Evolutionary conservation across 176 grass and related monocot genomes (phyloP).

Genomic region (Luzula sylvatica): DNA sequence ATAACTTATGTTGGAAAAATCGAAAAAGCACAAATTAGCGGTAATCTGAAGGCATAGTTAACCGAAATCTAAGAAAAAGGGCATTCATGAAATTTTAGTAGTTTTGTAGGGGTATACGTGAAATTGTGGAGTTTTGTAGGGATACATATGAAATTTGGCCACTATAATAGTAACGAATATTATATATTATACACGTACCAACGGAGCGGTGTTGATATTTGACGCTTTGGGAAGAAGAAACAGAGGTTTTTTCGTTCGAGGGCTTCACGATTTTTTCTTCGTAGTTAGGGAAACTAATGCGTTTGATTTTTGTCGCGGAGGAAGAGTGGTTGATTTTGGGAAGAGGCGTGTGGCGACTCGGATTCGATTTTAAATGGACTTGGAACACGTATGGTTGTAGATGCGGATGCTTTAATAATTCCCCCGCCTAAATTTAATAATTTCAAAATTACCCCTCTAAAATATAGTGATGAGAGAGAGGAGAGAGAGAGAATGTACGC

Average conservation of each 20-base stretch:
- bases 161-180: too few relatives aligned
- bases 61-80: too few relatives aligned
- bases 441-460: conserved; percentile 1
- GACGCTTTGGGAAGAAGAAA: conserved; percentile 52
- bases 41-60: too few relatives aligned
- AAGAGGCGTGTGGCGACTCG: conserved; percentile 33
- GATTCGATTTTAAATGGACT: conserved; percentile 83
- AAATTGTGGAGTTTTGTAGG: too few relatives aligned
- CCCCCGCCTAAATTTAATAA: conserved; percentile 51
- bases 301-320: conserved; percentile 52
- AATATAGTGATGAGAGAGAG: not conserved
- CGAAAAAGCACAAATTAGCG: too few relatives aligned
- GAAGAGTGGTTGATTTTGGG: conserved; percentile 26
- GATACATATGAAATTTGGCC: too few relatives aligned
- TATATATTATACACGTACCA: too few relatives aligned
- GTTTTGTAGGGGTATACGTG: too few relatives aligned
- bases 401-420: conserved; percentile 74
- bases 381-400: conserved; percentile 85
- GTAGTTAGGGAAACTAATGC: conserved; percentile 53
- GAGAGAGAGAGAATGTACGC: conserved; percentile 34
- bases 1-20: too few relatives aligned
- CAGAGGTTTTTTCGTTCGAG: conserved; percentile 37
- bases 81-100: too few relatives aligned
- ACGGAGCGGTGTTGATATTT: conserved; percentile 32
- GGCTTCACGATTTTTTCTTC: conserved; percentile 58